Evolutionary conservation across 768 basidiomycete species (phyloP).

Genomic region (Hericium erinaceus): DNA sequence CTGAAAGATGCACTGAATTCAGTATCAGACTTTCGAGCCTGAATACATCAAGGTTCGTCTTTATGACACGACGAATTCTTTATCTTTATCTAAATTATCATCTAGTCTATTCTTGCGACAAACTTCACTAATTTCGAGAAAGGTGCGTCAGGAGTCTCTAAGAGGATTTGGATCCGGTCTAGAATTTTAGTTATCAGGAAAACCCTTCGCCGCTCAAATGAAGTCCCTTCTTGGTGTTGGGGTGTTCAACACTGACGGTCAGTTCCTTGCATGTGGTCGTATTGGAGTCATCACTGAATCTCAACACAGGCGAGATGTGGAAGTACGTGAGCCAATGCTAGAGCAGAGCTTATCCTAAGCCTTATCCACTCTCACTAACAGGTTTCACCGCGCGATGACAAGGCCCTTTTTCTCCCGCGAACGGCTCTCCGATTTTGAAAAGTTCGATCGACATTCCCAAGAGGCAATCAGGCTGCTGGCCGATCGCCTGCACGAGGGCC

Average conservation of each 20-base stretch:
- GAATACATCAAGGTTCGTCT: not conserved
- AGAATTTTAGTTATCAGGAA: not conserved
- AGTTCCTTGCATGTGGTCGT: constrained; percentile 1
- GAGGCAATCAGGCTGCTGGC: constrained; percentile 8
- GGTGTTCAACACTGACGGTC: constrained; percentile 44
- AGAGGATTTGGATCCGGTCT: not conserved
- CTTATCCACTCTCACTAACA: not conserved
- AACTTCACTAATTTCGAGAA: not conserved
- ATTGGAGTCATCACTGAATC: too few relatives aligned
- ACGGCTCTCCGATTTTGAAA: constrained; percentile 22
- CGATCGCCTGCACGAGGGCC: not conserved
- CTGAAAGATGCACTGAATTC: not conserved
- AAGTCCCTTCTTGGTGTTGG: constrained; percentile 34
- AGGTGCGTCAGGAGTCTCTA: not conserved
- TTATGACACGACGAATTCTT: not conserved
- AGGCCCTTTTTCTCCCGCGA: constrained; percentile 26
- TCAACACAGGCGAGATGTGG: not conserved
- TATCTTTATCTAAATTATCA: not conserved
- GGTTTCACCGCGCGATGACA: constrained; percentile 27
- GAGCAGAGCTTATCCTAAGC: not conserved
- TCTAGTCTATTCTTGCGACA: not conserved
- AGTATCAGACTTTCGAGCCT: not conserved
- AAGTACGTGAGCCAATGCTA: not conserved
- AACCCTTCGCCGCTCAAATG: not conserved
- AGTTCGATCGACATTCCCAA: constrained; percentile 23